A percentile compares a stretch with the other conserved stretches of the same genome.
Evolutionary conservation across 2,329 filamentous ascomycete species (phyloP).

Genomic region (Trichoderma afroharzianum): DNA sequence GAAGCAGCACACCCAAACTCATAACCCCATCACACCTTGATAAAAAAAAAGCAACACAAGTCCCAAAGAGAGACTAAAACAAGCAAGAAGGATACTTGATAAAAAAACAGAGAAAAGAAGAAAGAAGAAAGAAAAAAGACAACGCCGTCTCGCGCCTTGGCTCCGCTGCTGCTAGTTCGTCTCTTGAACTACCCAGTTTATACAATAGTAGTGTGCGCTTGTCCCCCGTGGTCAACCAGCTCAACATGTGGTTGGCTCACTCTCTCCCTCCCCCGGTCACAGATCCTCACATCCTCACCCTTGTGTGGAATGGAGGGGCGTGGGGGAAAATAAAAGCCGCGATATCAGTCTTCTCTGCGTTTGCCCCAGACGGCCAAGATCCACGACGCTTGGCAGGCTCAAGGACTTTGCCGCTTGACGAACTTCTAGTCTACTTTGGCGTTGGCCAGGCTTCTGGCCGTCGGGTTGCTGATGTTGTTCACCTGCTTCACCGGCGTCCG

Average conservation of each 20-base stretch:
- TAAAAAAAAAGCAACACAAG: neutral
- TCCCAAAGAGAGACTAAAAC: neutral
- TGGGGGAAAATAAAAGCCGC: constrained; percentile 2
- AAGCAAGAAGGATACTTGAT: neutral
- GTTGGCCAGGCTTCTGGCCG: constrained; percentile 61
- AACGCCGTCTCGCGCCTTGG: constrained; percentile 4
- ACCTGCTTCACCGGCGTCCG: constrained; percentile 64
- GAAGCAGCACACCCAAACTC: neutral
- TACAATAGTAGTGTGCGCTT: constrained; percentile 8
- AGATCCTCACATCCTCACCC: neutral
- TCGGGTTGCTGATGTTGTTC: constrained; percentile 75
- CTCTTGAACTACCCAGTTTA: neutral
- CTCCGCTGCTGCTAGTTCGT: neutral
- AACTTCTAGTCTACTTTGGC: constrained; percentile 66
- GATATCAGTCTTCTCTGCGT: neutral
- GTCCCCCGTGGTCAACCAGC: constrained; percentile 1
- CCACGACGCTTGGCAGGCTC: neutral
- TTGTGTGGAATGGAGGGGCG: neutral
- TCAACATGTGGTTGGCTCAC: neutral
- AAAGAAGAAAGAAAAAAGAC: neutral
- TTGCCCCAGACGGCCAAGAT: neutral
- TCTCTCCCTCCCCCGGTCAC: neutral
- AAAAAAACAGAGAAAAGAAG: neutral
- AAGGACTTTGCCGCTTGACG: neutral
- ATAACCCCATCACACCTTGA: neutral